A percentile compares a stretch with the other conserved stretches of the same genome.
Conservation (phyloP, 192 early-diverging fungal species). For the Coemansia sp. region DNA sequence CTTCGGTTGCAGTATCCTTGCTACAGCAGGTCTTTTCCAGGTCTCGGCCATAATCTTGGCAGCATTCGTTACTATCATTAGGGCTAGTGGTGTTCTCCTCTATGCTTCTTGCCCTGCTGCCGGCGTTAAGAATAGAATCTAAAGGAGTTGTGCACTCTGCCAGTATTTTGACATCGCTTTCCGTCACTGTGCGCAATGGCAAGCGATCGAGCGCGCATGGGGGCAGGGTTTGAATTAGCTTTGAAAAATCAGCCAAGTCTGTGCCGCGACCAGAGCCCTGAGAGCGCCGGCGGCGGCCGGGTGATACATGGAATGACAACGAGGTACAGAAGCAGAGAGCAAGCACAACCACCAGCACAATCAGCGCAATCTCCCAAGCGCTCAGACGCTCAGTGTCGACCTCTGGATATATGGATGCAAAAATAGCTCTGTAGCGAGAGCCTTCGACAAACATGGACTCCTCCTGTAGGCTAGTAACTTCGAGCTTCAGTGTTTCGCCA, state of each 20-base stretch:
- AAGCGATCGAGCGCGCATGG: slow-evolving; percentile 48
- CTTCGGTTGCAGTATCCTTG: slow-evolving; percentile 1
- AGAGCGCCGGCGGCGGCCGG: slow-evolving; percentile 16
- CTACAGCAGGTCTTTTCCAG: not conserved
- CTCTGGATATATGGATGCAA: slow-evolving; percentile 42
- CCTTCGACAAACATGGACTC: slow-evolving; percentile 19
- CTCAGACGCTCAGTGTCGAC: slow-evolving; percentile 37
- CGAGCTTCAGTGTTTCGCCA: slow-evolving; percentile 39
- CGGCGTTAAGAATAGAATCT: slow-evolving; percentile 39
- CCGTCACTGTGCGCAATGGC: slow-evolving; percentile 38
- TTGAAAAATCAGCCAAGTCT: slow-evolving; percentile 3
- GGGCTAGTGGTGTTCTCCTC: not conserved
- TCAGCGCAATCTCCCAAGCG: slow-evolving; percentile 51
- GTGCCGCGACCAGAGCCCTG: not conserved
- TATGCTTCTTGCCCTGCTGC: slow-evolving; percentile 11
- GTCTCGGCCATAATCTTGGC: not conserved
- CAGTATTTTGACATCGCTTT: slow-evolving; percentile 30
- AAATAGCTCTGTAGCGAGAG: slow-evolving; percentile 38
- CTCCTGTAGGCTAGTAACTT: slow-evolving; percentile 24
- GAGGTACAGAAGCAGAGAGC: slow-evolving; percentile 48
- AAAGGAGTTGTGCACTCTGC: slow-evolving; percentile 43
- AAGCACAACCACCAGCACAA: slow-evolving; percentile 43
- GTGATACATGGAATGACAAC: slow-evolving; percentile 38
- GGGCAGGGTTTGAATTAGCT: slow-evolving; percentile 44
- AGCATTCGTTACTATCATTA: not conserved